A percentile compares a stretch with the other conserved stretches of the same genome.
phyloP scores from a whole-genome alignment of 768 basidiomycete genomes.

The Scleroderma bovista region DNA sequence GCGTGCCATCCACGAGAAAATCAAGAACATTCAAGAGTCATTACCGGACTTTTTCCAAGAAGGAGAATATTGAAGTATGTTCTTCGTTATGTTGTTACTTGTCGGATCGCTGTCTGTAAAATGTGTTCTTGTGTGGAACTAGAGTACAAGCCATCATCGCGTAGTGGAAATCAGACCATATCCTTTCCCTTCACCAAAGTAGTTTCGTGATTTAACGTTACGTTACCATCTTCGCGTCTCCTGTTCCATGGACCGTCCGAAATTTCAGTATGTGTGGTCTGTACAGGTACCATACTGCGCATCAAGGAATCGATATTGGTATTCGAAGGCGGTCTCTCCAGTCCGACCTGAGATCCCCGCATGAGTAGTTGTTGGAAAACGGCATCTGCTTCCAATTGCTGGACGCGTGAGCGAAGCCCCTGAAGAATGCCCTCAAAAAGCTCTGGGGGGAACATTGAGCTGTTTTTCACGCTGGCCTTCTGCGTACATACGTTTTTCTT shows the following conservation, averaged over 20 bases:
- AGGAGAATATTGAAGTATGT: conserved; percentile 20
- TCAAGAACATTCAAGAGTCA: conserved; percentile 52
- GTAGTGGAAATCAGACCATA: conserved; percentile 9
- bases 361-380: conserved; percentile 35
- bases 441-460: conserved; percentile 17
- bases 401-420: conserved; percentile 32
- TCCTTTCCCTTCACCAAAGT: conserved; percentile 25
- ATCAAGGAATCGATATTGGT: conserved; percentile 37
- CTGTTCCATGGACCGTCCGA: conserved; percentile 29
- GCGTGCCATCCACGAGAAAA: conserved; percentile 47
- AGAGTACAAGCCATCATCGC: neutral
- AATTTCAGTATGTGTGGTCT: conserved; percentile 13
- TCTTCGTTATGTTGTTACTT: neutral
- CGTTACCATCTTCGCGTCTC: conserved; percentile 4
- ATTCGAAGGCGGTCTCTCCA: conserved; percentile 32
- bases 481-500: conserved; percentile 36
- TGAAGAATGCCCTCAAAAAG: conserved; percentile 34
- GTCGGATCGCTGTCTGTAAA: neutral
- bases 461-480: conserved; percentile 1
- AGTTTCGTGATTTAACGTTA: conserved; percentile 19
- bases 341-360: conserved; percentile 31
- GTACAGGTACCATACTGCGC: conserved; percentile 33
- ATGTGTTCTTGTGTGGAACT: neutral
- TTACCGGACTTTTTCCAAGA: conserved; percentile 58
- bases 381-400: conserved; percentile 40